Base-by-base conservation (phyloP, 805 yeast species). In the Wickerhamiella kurtzmanii region DNA sequence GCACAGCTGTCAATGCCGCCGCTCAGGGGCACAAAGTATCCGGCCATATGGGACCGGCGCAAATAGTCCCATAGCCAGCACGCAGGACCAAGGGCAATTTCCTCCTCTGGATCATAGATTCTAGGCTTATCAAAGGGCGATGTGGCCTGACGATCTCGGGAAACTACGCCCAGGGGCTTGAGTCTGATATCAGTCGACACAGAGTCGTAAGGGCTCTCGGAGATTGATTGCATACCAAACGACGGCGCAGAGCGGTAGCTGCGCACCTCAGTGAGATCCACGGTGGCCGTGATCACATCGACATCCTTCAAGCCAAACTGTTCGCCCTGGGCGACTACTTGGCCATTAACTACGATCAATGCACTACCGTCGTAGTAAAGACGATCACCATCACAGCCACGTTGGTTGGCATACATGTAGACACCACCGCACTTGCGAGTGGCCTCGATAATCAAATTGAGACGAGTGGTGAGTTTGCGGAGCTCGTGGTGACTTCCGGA, bases 41-140 rank as follows among this genome's bases (percentile, higher is more conserved):
- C 99, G 0, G 87, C 85, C 44, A 92, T 83, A 54, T 76, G 77
- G 55, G 94, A 85, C 53, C 99, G 75, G 62, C 99, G 76, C 49
- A 92, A 71, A 60, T 92, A 92, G 64, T 92, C 99, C 99, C 99
- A 92, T 53, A 92, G 65, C 99, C 99, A 92, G 63, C 98, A 92
- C 0, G 99, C 98, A 0, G 99, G 99, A 0, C 99, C 99, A 40
- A 84, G 69, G 0, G 97, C 96, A 54, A 92, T 89, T 64, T 92
- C 99, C 65, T 92, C 96, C 59, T 88, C 95, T 2, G 98, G 96
- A 2, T 69, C 59, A 64, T 83, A 94, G 57, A 82, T 81, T 36
- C 71, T 72, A 40, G 81, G 71, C 3, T 67, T 69, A 19, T 64
- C 61, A 1, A 73, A 58, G 18, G 59, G 58, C 0, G 92, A 65